A percentile compares a stretch with the other conserved stretches of the same genome.
Conservation (phyloP, 257 asterid genomes). For the Solanum gandarillasii region DNA sequence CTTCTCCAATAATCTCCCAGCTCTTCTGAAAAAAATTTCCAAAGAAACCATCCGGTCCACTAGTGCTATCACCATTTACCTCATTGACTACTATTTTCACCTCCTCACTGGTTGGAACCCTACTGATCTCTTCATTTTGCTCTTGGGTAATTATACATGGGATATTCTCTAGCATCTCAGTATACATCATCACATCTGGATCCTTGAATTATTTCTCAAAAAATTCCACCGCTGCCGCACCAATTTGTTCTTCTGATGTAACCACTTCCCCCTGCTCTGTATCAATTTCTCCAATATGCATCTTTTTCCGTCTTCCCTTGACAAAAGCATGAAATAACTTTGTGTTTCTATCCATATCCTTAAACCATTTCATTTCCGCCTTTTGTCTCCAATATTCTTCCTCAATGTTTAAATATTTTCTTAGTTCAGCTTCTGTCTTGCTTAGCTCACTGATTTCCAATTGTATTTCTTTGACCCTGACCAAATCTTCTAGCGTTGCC, state of each 20-base stretch:
- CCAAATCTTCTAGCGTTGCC: neutral
- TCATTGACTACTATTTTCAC: neutral
- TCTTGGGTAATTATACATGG: neutral
- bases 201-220: no score
- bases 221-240: neutral
- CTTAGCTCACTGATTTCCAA: no score
- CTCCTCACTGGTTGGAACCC: neutral
- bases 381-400: neutral
- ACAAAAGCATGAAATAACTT: neutral
- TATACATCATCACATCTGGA: neutral
- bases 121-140: no score
- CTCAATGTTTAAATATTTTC: no score
- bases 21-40: neutral
- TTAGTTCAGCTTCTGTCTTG: neutral
- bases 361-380: neutral
- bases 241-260: neutral
- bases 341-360: neutral
- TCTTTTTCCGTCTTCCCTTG: no score
- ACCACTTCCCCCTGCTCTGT: neutral
- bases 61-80: neutral
- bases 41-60: neutral
- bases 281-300: neutral
- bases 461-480: no score
- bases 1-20: neutral
- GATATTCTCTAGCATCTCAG: neutral